Evolutionary conservation across 441 rosid species (phyloP), one percentile per base, ranked within the genome.

Genomic region (Biscutella laevigata): DNA sequence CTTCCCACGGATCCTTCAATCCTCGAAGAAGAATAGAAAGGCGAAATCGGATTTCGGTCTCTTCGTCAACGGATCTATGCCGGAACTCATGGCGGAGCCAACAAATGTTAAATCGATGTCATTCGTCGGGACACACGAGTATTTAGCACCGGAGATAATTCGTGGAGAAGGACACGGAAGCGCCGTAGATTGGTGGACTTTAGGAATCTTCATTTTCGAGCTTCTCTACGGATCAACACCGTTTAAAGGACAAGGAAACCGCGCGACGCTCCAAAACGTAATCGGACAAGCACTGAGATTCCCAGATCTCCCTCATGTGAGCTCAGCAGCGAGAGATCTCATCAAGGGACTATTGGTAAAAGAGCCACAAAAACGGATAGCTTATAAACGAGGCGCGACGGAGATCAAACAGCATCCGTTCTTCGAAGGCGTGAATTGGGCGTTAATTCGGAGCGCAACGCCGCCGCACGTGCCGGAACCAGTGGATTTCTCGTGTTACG

Each of bases 111-210:
- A 81, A 1, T 88, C 97, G 1, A 86, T 88, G 97, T 88, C 95
- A 2, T 88, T 88, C 34, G 97, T 88, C 1, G 95, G 97, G 95
- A n/a, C n/a, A n/a, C n/a, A n/a, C n/a, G n/a, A n/a, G n/a, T n/a
- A n/a, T n/a, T n/a, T n/a, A n/a, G n/a, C 95, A 16, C 95, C 92
- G 0, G 94, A 88, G 60, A 88, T 88, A 44, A 73, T 88, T 33
- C 76, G 90, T 0, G 97, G 97, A 19, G 90, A 88, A 53, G 97
- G 95, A 9, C 97, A 88, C 27, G 95, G 97, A 3, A 86, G 95
- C 54, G 97, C 95, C 7, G 95, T 88, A 2, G 95, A 88, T 61
- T 88, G 97, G 97, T 88, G 94, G 95, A 88, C 94, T 0, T 78
- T 78, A 0, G 95, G 94, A 2, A 86, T 88, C 17, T 88, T 88